Evolutionary conservation across 176 grass and related monocot species (phyloP).

Genomic region (Aegilops sharonensis): DNA sequence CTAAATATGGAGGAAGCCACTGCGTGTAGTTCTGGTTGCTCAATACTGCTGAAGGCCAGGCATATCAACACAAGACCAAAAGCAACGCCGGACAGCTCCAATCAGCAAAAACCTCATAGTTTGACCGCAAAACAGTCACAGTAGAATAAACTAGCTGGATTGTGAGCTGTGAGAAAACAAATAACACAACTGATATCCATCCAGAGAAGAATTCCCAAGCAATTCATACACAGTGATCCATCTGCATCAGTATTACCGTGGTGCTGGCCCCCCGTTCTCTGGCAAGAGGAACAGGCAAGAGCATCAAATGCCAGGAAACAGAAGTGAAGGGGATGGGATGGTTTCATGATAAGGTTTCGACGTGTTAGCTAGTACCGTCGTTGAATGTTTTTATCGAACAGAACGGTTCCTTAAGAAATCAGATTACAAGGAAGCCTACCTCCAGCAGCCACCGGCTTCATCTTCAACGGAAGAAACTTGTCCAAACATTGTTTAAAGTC

Average conservation of each 20-base stretch:
- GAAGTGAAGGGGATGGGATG: slow-evolving; percentile 5
- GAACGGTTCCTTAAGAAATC: slow-evolving; percentile 31
- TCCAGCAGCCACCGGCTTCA: slow-evolving; percentile 48
- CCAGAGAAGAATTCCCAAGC: slow-evolving; percentile 43
- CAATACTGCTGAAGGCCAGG: slow-evolving; percentile 48
- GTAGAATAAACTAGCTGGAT: slow-evolving; percentile 35
- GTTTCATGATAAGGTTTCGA: slow-evolving; percentile 26
- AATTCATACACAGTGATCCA: slow-evolving; percentile 47
- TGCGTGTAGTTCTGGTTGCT: slow-evolving; percentile 34
- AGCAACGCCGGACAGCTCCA: slow-evolving; percentile 65
- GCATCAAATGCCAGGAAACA: slow-evolving; percentile 62
- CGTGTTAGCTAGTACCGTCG: neutral
- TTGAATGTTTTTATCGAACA: neutral
- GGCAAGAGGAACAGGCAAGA: slow-evolving; percentile 75
- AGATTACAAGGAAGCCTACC: slow-evolving; percentile 62
- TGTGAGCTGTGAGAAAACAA: slow-evolving; percentile 39
- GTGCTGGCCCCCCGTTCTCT: slow-evolving; percentile 51
- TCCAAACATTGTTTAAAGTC: slow-evolving; percentile 21
- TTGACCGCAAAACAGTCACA: slow-evolving; percentile 52
- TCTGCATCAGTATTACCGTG: slow-evolving; percentile 43
- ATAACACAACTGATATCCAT: slow-evolving; percentile 43
- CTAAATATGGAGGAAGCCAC: slow-evolving; percentile 42
- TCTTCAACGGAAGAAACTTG: slow-evolving; percentile 48
- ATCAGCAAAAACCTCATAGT: slow-evolving; percentile 52
- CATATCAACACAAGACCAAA: slow-evolving; percentile 66